Base-by-base conservation (phyloP, 208 protist genomes). In the Leishmania turanica region DNA sequence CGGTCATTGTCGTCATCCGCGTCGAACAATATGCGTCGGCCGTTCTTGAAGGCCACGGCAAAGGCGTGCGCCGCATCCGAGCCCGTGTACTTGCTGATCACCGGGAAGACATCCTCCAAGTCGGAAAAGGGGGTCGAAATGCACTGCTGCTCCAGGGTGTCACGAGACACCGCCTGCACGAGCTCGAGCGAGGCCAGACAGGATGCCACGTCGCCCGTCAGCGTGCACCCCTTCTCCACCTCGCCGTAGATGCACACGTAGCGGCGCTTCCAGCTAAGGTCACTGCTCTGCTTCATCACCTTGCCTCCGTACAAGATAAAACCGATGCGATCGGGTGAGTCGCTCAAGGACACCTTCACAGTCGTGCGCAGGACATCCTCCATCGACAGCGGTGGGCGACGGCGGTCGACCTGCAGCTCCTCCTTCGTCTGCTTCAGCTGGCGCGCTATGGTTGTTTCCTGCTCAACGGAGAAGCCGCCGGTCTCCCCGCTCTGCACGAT, bases 11-110 rank as follows among this genome's bases (percentile, higher is more conserved):
- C 84, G 64, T 84, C 83, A 53, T 81, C 82, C 13, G 89, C 90
- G 77, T 93, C 87, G 34, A 95, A 93, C 19, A 89, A 83, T n/a
- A 95, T 85, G 7, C 92, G 88, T 58, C 91, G 91, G 2, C 92
- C 91, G 8, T 87, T 91, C 62, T 92, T 95, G 77, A 93, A 95
- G 42, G 89, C 91, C n/a, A 95, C 89, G 0, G 92, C 92, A 47
- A 95, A 95, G 4, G 92, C 92, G 80, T 95, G 86, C 27, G 75
- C 83, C 6, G 87, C 86, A 68, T 92, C 91, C 2, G 89, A 91
- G 40, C 88, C 89, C 51, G 89, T 95, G 84, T 95, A 95, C 80
- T 93, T 95, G 80, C 86, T 91, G 8, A 91, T 91, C 34, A 95
- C 90, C 0, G 87, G 89, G 62, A 95, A 95, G 31, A 93, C 92